Evolutionary conservation across 768 basidiomycete genomes (phyloP), one percentile per base, ranked within the genome.

Genomic region (Mycena latifolia): DNA sequence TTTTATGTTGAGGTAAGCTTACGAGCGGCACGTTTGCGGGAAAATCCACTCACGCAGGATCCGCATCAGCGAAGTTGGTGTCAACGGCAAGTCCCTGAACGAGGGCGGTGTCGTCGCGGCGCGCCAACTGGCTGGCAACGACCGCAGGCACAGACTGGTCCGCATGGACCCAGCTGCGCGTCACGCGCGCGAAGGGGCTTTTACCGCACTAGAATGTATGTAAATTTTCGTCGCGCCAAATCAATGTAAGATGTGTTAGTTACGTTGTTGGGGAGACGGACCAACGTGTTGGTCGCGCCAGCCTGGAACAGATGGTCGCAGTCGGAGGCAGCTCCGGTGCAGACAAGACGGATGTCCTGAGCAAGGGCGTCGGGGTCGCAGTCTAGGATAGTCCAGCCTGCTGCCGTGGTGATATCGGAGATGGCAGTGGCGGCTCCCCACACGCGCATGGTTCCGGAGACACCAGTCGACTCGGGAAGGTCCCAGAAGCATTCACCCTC

Each of bases 301-400:
- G 45, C 72, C 43, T 77, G 67, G 57, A 74, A 77, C 20, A 80
- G 57, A 58, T 79, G 77, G 56, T 69, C 67, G 65, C 80, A 81
- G 45, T 55, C 29, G 0, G 22, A 28, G 35, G 52, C 58, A 27
- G 35, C 54, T 2, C 63, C 67, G 18, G 67, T 54, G 70, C 70
- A 65, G 52, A 65, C 25, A 57, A 69, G 60, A 63, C 59, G 43
- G 63, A 80, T 79, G 35, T 77, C 75, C 56, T 80, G 78, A 12
- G 73, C 61, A 4, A 70, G 53, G 12, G 65, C 66, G 53, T 69
- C 71, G 1, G 76, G 54, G 58, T 77, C 71, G 63, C 81, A 82
- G 58, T 75, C 73, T 35, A 79, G 66, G 45, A 82, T 79, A 14
- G 67, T 67, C 81, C 81, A 82, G 29, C 80, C 80, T 11, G 79